Evolutionary conservation across 768 basidiomycete genomes (phyloP).

Genomic region (Suillus subalutaceus): DNA sequence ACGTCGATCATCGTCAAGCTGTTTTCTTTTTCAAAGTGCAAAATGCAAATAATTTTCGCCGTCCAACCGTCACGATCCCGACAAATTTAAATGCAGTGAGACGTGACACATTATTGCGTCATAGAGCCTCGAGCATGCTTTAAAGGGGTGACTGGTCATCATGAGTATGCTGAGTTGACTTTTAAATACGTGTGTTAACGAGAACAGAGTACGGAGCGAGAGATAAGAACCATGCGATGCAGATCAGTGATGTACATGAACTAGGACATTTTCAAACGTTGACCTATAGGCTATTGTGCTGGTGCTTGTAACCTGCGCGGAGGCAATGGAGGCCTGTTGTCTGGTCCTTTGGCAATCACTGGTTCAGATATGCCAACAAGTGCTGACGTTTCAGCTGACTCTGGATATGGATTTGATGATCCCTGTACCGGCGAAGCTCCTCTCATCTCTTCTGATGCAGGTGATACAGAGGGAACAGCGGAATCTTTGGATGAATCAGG

Average conservation of each 20-base stretch:
- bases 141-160: background rate
- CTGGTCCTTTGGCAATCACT: constrained; percentile 7
- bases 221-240: constrained; percentile 7
- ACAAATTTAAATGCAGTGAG: no score
- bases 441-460: constrained; percentile 50
- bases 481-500: constrained; percentile 29
- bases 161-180: background rate
- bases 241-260: constrained; percentile 7
- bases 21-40: background rate
- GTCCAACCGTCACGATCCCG: no score
- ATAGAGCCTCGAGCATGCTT: background rate
- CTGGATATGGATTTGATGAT: constrained; percentile 11
- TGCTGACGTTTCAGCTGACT: constrained; percentile 6
- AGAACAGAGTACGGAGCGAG: constrained; percentile 1
- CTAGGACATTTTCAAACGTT: background rate
- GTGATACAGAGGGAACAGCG: constrained; percentile 27
- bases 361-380: constrained; percentile 12
- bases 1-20: background rate
- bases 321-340: constrained; percentile 36
- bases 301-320: constrained; percentile 29
- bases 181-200: constrained; percentile 9
- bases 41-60: background rate
- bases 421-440: constrained; percentile 27
- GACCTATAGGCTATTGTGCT: constrained; percentile 12
- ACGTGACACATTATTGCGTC: background rate